Evolutionary conservation across 129 eudicot species (phyloP).

Genomic region (Apium graveolens): DNA sequence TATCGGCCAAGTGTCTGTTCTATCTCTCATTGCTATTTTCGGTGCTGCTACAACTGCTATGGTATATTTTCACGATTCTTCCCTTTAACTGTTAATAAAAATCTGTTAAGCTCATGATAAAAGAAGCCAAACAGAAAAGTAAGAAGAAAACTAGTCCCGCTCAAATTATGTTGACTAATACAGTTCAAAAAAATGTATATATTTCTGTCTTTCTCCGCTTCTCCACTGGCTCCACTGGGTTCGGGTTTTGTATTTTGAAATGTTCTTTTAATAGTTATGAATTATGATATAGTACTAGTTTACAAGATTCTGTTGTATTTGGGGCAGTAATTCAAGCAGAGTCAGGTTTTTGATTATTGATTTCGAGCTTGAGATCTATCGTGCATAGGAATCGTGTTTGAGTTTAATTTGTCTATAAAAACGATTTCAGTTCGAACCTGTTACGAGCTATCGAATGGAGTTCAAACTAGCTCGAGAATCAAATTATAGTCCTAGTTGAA

Average conservation of each 20-base stretch:
- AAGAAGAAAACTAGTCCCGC: not conserved
- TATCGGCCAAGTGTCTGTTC: conserved; percentile 73
- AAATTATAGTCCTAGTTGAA: not conserved
- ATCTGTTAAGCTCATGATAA: not conserved
- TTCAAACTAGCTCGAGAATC: not conserved
- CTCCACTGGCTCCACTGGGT: not conserved
- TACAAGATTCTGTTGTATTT: not conserved
- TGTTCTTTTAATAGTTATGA: not conserved
- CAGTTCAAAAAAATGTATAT: not conserved
- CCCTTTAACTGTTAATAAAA: not conserved
- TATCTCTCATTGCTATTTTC: conserved; percentile 66
- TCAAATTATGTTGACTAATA: not conserved
- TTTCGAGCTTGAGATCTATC: not conserved
- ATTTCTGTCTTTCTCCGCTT: not conserved
- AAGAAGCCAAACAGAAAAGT: not conserved
- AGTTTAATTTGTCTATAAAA: not conserved
- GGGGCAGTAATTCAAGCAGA: not conserved
- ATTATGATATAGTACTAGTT: not conserved
- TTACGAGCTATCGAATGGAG: not conserved
- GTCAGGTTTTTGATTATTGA: not conserved
- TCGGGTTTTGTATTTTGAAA: not conserved
- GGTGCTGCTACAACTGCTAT: conserved; percentile 84
- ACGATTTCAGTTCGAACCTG: not conserved
- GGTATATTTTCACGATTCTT: conserved; percentile 32
- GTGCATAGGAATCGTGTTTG: not conserved